Conservation (phyloP, 2,329 filamentous ascomycete species). For the Paramyrothecium roridum region DNA sequence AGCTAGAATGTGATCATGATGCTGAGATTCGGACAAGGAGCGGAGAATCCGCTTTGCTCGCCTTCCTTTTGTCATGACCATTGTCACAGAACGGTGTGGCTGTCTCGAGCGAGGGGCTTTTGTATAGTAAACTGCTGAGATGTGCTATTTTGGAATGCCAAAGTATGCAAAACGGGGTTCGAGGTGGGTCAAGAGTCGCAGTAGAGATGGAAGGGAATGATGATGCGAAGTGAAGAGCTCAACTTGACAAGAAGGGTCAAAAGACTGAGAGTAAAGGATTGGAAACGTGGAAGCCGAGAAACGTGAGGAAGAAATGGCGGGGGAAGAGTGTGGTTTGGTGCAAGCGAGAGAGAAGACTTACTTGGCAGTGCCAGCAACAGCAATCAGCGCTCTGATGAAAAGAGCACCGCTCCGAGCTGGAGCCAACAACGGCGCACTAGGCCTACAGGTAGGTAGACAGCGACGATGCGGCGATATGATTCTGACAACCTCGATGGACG, state of each 20-base stretch:
- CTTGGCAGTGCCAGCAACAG: conserved; percentile 22
- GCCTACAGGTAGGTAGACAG: background rate
- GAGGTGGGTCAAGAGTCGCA: background rate
- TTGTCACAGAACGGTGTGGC: conserved; percentile 8
- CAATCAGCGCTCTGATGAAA: conserved; percentile 22
- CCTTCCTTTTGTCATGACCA: conserved; percentile 21
- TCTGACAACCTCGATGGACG: conserved; percentile 1
- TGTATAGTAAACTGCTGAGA: background rate
- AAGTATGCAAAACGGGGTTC: background rate
- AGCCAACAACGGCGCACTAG: background rate
- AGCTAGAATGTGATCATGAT: conserved; percentile 34
- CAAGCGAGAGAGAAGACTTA: conserved; percentile 17
- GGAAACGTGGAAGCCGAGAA: background rate
- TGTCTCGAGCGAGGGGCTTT: no score
- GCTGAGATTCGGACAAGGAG: conserved; percentile 25
- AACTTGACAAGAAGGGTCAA: background rate
- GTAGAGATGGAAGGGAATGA: background rate
- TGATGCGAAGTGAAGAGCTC: background rate
- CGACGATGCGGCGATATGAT: background rate
- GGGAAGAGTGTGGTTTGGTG: conserved; percentile 1
- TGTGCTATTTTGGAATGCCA: background rate
- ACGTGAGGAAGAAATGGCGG: background rate
- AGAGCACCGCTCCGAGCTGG: no score
- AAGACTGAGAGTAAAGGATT: background rate
- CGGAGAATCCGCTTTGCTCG: conserved; percentile 34